phyloP scores from a whole-genome alignment of 1,284 basidiomycete species.

The Puccinia horiana region DNA sequence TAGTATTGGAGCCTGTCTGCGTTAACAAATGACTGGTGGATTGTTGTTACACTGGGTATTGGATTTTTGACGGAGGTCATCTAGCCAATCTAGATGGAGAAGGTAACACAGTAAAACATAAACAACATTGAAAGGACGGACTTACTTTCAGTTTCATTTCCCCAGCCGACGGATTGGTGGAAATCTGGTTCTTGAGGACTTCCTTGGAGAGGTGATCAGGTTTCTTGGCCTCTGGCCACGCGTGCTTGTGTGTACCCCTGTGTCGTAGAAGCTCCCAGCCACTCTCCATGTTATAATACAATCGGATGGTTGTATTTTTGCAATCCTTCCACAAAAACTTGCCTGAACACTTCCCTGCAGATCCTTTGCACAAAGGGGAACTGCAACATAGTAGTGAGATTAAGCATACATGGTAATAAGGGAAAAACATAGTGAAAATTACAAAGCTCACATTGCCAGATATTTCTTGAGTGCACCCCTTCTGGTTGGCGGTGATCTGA shows the following conservation, averaged over 20 bases:
- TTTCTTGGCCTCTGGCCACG: constrained; percentile 2
- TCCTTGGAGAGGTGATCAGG: neutral
- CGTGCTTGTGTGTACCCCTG: neutral
- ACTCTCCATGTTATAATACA: neutral
- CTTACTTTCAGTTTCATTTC: neutral
- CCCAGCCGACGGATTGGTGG: neutral
- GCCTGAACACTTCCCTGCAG: neutral
- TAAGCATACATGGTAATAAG: neutral
- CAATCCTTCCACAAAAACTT: neutral
- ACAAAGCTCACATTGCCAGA: neutral
- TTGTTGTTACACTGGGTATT: neutral
- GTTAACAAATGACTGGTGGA: neutral
- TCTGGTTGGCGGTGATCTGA: neutral
- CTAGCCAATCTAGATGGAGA: neutral
- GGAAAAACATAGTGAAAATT: neutral
- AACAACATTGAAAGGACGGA: neutral
- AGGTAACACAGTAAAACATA: too few species aligned
- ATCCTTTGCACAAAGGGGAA: neutral
- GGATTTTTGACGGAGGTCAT: neutral
- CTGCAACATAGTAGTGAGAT: too few species aligned
- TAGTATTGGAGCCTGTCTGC: neutral
- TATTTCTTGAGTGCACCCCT: neutral
- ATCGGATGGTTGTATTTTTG: neutral
- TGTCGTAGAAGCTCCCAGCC: neutral
- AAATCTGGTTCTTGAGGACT: neutral